These are phyloP conservation scores for Boletus austroedulis DNA, from an alignment of 1,284 basidiomycete genomes.

Conservation along the genomic window DNA sequence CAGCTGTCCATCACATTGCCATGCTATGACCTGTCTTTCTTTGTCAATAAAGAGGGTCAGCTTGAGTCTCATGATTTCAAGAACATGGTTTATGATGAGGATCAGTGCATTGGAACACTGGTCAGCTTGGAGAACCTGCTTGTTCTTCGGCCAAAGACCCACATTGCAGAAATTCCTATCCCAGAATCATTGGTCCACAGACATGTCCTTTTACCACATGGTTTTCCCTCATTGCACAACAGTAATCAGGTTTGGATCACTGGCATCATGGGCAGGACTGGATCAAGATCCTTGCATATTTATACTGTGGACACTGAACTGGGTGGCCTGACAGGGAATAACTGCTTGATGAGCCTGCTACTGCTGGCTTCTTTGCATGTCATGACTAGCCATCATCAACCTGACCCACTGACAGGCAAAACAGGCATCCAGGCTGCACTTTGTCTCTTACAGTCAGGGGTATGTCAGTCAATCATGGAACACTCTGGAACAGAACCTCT, in stretches of 20 bases:
- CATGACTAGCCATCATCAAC: conserved; percentile 36
- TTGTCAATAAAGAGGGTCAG: conserved; percentile 8
- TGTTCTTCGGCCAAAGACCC: conserved; percentile 33
- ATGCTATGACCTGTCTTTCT: conserved; percentile 17
- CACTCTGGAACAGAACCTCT: no score
- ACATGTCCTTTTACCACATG: conserved; percentile 41
- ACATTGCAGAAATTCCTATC: neutral
- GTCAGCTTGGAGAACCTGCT: conserved; percentile 37
- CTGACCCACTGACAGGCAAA: conserved; percentile 43
- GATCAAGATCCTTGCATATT: no score
- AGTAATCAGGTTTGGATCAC: neutral
- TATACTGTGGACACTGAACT: conserved; percentile 40
- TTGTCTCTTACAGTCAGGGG: neutral
- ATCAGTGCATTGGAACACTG: neutral
- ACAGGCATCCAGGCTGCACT: conserved; percentile 47
- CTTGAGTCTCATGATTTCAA: neutral
- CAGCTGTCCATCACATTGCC: conserved; percentile 41
- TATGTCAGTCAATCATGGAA: conserved; percentile 39
- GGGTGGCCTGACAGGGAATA: conserved; percentile 36
- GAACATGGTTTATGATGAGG: neutral
- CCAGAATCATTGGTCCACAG: conserved; percentile 13
- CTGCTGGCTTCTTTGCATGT: conserved; percentile 44
- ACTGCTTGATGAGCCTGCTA: conserved; percentile 32
- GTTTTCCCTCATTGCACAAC: neutral
- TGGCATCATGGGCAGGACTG: no score